Percentiles rank a stretch among this genome's conserved stretches.
Conservation (phyloP, 192 early-diverging fungal genomes). For the Allomyces arbusculus region DNA sequence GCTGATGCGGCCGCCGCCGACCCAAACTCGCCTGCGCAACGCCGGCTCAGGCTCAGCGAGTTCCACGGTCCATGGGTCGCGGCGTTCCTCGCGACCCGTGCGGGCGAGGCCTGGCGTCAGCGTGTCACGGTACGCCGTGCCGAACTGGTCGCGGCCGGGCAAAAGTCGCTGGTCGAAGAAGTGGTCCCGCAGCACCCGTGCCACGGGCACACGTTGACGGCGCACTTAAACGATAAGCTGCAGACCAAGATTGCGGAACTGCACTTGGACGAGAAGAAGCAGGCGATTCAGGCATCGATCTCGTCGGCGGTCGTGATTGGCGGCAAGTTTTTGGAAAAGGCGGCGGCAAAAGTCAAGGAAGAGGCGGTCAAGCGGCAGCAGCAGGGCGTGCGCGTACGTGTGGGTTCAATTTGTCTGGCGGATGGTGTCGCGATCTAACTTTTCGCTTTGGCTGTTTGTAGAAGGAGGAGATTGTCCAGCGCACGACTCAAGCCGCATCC, state of each 20-base stretch:
- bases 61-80: too few species aligned
- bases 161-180: too few species aligned
- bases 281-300: not conserved
- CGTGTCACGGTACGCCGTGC: too few species aligned
- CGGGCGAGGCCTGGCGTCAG: too few species aligned
- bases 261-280: not conserved
- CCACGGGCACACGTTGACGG: not conserved
- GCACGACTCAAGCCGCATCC: not conserved
- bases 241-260: not conserved
- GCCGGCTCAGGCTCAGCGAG: too few species aligned
- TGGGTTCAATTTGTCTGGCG: too few species aligned
- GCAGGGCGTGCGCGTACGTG: too few species aligned
- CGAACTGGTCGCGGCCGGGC: too few species aligned
- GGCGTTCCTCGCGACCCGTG: too few species aligned
- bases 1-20: too few species aligned
- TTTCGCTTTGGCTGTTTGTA: not conserved
- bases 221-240: not conserved
- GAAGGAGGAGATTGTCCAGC: not conserved
- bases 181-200: not conserved
- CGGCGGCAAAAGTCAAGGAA: not conserved
- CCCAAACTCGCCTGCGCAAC: too few species aligned
- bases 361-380: not conserved
- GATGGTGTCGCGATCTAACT: too few species aligned
- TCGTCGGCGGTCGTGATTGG: not conserved
- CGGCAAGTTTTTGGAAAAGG: not conserved